Base-by-base conservation (phyloP, 2,329 filamentous ascomycete species). In the Aspergillus terreus region DNA sequence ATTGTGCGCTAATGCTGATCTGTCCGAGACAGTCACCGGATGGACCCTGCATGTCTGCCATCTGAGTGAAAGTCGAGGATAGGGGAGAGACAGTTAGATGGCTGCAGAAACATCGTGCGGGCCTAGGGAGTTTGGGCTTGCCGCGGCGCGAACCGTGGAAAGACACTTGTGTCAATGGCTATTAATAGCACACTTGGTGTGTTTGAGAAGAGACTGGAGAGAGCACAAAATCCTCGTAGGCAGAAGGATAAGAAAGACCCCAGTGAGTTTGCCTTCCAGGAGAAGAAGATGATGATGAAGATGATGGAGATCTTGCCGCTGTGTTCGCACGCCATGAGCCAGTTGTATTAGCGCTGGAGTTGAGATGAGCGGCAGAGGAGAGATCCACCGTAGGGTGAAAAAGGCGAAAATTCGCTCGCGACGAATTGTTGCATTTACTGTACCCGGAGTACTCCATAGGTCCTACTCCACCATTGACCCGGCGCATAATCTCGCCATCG, bases 401-500 rank as follows among this genome's bases (percentile, higher is more conserved):
- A 17, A 38, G 25, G 17, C 25, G 30, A 15, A 55, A 38, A 23
- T 23, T 23, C 23, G 23, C 23, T 23, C 23, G 23, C 23, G 6
- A 23, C 23, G 23, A 23, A 23, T 23, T 23, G 23, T 23, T 23
- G 23, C 23, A 23, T 23, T 6, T 23, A 23, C 19, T 19, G 19
- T 19, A 19, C 19, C n/a, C n/a, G 19, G 19, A 6, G 23, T 23
- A 23, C 23, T 23, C 5, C 23, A 19, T 19, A 23, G 23, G 23
- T 50, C 42, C 14, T 32, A 51, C 14, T 35, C 52, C n/a, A 51
- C 54, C 23, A 42, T 15, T 25, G 9, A 9, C 33, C 45, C 32
- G 49, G 44, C 35, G 36, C 35, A 43, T 51, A 51, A 51, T 47
- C n/a, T 51, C 49, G 27, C 49, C 38, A 47, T 51, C 19, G 32